phyloP scores from a whole-genome alignment of 306 rosid genomes.

The Astragalus membranaceus region DNA sequence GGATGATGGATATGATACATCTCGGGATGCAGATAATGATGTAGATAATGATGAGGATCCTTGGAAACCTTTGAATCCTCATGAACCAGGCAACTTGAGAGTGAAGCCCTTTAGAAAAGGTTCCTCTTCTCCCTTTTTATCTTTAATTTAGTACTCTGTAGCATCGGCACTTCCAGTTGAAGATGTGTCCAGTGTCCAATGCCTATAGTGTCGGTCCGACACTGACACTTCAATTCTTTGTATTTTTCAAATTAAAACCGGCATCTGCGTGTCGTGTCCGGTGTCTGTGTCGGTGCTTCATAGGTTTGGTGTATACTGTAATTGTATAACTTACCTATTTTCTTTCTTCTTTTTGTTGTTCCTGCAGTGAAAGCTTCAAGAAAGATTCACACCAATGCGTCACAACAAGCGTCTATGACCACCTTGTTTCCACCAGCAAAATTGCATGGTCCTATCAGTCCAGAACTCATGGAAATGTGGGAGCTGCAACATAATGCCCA shows the following conservation, averaged over 20 bases:
- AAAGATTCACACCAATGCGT: slow-evolving; percentile 26
- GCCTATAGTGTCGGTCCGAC: no score
- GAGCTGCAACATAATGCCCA: slow-evolving; percentile 37
- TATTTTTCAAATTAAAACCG: no score
- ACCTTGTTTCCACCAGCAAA: slow-evolving; percentile 75
- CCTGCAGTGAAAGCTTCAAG: slow-evolving; percentile 48
- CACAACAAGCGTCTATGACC: slow-evolving; percentile 31
- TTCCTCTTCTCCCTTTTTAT: slow-evolving; percentile 12
- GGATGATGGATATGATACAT: slow-evolving; percentile 51
- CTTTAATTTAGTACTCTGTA: no score
- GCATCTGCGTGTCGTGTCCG: no score
- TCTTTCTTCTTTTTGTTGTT: neutral
- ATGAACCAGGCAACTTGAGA: slow-evolving; percentile 74
- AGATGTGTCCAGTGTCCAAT: no score
- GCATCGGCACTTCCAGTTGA: no score
- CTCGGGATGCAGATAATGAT: slow-evolving; percentile 44
- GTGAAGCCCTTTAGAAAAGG: slow-evolving; percentile 90
- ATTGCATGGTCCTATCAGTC: slow-evolving; percentile 70
- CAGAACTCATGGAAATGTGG: slow-evolving; percentile 61
- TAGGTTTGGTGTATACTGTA: no score
- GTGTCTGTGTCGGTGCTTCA: no score
- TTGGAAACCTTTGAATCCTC: slow-evolving; percentile 97
- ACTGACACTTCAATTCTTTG: no score
- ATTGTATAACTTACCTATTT: neutral
- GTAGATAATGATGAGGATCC: slow-evolving; percentile 60